Percentiles rank a stretch among this genome's conserved stretches.
Evolutionary conservation across 2,329 filamentous ascomycete species (phyloP).

Genomic region (Xylariaceae sp.): DNA sequence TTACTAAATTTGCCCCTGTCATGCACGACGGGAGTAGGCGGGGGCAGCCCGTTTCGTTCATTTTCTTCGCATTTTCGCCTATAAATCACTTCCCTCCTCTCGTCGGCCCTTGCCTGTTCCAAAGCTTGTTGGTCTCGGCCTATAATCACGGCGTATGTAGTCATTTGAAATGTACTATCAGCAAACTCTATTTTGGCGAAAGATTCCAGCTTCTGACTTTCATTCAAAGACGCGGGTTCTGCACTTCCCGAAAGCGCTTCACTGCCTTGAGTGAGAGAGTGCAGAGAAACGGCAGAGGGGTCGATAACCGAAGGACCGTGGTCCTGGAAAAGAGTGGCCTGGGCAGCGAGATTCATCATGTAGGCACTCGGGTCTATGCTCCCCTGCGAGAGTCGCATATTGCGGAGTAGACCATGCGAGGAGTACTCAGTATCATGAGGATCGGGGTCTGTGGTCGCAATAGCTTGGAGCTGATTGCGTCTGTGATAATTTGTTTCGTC

Average conservation of each 20-base stretch:
- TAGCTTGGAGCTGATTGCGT: constrained; percentile 29
- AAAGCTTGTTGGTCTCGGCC: constrained; percentile 64
- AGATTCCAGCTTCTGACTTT: constrained; percentile 47
- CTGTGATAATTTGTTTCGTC: constrained; percentile 12
- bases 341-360: constrained; percentile 31
- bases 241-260: constrained; percentile 32
- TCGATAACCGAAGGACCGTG: constrained; percentile 31
- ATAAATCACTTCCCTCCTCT: constrained; percentile 45
- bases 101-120: constrained; percentile 50
- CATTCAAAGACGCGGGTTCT: constrained; percentile 35
- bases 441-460: constrained; percentile 34
- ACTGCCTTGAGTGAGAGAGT: constrained; percentile 32
- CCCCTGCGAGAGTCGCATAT: constrained; percentile 26
- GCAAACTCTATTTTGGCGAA: constrained; percentile 64
- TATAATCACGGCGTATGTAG: constrained; percentile 66
- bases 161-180: constrained; percentile 76
- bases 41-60: constrained; percentile 45
- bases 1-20: constrained; percentile 56
- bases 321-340: constrained; percentile 27
- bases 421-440: constrained; percentile 24
- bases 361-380: constrained; percentile 33
- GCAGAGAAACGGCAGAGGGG: constrained; percentile 34
- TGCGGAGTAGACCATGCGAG: constrained; percentile 23
- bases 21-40: constrained; percentile 47
- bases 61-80: constrained; percentile 45